Conservation (phyloP, 78 protist genomes). For the Dictyostelium intermedium region DNA sequence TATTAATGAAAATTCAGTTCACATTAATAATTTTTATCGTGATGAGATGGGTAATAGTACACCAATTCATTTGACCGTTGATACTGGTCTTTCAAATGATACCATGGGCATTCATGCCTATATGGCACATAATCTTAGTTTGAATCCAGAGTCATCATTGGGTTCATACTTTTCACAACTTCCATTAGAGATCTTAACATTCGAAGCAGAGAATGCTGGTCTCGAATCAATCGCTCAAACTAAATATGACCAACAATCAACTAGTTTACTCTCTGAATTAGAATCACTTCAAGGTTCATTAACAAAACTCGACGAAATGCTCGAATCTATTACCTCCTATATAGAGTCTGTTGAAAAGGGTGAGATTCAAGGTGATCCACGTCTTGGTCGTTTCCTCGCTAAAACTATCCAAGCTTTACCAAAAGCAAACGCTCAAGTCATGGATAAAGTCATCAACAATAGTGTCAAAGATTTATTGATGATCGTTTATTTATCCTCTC, state of each 20-base stretch:
- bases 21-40: conserved; percentile 82
- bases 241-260: conserved; percentile 42
- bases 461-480: conserved; percentile 76
- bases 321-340: conserved; percentile 50
- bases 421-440: conserved; percentile 53
- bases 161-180: conserved; percentile 57
- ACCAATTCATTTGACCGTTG: conserved; percentile 81
- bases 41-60: conserved; percentile 66
- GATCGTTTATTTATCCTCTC: conserved; percentile 73
- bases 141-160: conserved; percentile 37
- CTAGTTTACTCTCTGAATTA: conserved; percentile 46
- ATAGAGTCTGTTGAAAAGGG: conserved; percentile 75
- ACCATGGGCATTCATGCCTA: conserved; percentile 81
- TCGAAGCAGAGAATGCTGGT: conserved; percentile 79
- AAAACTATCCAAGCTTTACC: conserved; percentile 78
- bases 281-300: conserved; percentile 59
- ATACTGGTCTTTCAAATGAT: conserved; percentile 73
- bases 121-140: conserved; percentile 46
- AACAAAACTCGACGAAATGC: conserved; percentile 47
- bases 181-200: conserved; percentile 57
- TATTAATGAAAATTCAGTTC: conserved; percentile 67
- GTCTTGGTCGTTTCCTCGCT: conserved; percentile 72
- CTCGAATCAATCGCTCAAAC: conserved; percentile 30
- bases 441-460: conserved; percentile 83
- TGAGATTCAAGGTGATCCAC: conserved; percentile 77